phyloP scores from a whole-genome alignment of 176 grass and related monocot genomes.

The Pontederia crassipes region DNA sequence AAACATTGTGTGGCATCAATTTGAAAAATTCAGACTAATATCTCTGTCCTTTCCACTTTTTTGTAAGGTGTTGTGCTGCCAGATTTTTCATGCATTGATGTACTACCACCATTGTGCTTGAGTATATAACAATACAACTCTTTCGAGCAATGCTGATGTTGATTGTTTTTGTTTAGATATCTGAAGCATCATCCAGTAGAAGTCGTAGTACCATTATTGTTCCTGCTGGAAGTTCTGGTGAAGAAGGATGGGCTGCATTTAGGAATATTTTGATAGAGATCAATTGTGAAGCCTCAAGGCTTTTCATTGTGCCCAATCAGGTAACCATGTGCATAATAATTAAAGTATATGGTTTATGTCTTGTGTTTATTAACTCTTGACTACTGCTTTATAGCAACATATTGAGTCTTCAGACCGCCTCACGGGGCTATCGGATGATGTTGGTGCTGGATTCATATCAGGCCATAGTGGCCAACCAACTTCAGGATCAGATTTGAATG shows the following conservation, averaged over 20 bases:
- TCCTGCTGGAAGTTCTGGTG: slow-evolving; percentile 80
- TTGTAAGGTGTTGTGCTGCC: no score
- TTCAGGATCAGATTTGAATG: slow-evolving; percentile 54
- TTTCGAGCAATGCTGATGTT: not conserved
- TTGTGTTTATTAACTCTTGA: slow-evolving; percentile 15
- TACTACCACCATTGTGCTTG: no score
- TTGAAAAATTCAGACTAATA: no score
- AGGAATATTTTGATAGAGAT: slow-evolving; percentile 83
- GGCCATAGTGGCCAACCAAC: slow-evolving; percentile 54
- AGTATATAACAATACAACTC: no score
- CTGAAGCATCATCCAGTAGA: slow-evolving; percentile 90
- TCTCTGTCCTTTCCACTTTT: no score
- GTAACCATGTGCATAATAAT: slow-evolving; percentile 17
- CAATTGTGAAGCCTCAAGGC: slow-evolving; percentile 55
- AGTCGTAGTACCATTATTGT: slow-evolving; percentile 93
- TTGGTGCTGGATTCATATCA: slow-evolving; percentile 93
- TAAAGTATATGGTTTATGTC: not conserved
- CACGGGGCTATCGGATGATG: slow-evolving; percentile 78
- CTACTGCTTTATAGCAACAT: slow-evolving; percentile 45
- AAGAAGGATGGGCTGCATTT: slow-evolving; percentile 94
- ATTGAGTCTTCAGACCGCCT: slow-evolving; percentile 63
- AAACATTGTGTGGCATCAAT: no score
- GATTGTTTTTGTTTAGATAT: slow-evolving; percentile 39
- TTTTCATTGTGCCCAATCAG: slow-evolving; percentile 65
- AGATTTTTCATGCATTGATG: no score